A percentile compares a stretch with the other conserved stretches of the same genome.
Evolutionary conservation across 176 grass and related monocot species (phyloP).

Genomic region (Alopecurus myosuroides): DNA sequence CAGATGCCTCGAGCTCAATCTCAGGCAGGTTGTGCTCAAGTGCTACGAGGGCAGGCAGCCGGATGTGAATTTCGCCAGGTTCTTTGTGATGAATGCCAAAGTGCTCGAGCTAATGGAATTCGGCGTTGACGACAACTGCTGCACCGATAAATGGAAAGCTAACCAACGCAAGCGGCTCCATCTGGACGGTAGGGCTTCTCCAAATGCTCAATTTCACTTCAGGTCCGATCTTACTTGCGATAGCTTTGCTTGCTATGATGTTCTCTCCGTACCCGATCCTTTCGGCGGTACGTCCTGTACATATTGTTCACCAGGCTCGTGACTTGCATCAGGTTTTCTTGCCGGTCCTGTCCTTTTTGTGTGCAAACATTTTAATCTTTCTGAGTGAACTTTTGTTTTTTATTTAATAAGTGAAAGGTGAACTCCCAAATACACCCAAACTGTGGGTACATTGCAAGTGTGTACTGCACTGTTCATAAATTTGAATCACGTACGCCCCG

Average conservation of each 20-base stretch:
- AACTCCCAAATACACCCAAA: too few species aligned
- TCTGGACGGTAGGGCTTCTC: neutral
- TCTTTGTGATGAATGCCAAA: constrained; percentile 2
- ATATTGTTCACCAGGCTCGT: too few species aligned
- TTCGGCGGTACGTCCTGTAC: neutral
- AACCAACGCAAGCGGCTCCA: neutral
- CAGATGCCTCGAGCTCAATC: neutral
- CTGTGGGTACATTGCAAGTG: too few species aligned
- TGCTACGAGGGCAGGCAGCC: neutral
- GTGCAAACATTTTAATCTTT: too few species aligned
- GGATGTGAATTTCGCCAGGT: neutral
- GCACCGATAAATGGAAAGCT: neutral
- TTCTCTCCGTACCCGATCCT: neutral
- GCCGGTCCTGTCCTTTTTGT: too few species aligned
- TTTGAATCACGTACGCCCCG: too few species aligned
- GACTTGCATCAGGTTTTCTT: too few species aligned
- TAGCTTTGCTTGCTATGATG: neutral
- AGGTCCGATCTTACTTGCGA: neutral
- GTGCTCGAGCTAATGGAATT: neutral
- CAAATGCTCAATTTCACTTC: neutral
- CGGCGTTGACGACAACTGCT: neutral
- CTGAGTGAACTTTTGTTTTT: too few species aligned
- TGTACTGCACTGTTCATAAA: too few species aligned
- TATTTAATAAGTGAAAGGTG: too few species aligned
- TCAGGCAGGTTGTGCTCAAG: neutral